Conservation (phyloP, 768 basidiomycete species). For the Suillus paluster region DNA sequence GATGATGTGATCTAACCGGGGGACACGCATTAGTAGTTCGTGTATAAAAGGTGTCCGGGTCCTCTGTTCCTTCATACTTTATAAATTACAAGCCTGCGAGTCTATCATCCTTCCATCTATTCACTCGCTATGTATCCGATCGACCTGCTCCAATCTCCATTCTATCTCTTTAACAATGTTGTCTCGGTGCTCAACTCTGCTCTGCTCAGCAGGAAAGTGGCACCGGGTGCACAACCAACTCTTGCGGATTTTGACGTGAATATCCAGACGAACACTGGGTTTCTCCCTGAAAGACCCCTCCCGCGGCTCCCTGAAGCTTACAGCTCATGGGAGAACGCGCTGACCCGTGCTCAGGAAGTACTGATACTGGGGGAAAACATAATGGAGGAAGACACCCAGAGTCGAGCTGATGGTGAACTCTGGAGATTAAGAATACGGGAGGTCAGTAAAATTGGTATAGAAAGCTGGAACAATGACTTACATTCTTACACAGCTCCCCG, state of each 20-base stretch:
- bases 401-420: constrained; percentile 56
- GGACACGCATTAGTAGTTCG: constrained; percentile 32
- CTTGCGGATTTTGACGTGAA: constrained; percentile 58
- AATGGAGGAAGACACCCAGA: constrained; percentile 49
- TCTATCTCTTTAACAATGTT: constrained; percentile 52
- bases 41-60: constrained; percentile 34
- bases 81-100: constrained; percentile 14
- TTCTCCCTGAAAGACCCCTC: constrained; percentile 75
- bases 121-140: constrained; percentile 29
- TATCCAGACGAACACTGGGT: constrained; percentile 64
- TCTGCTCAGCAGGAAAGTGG: constrained; percentile 35
- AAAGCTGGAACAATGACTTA: constrained; percentile 16
- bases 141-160: constrained; percentile 56
- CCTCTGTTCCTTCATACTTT: not conserved
- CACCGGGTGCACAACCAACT: constrained; percentile 37
- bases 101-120: constrained; percentile 11
- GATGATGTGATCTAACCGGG: constrained; percentile 33
- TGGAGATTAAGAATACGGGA: constrained; percentile 70
- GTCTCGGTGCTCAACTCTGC: constrained; percentile 51
- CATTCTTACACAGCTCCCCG: constrained; percentile 62
- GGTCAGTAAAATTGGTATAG: constrained; percentile 48
- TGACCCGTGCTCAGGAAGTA: constrained; percentile 54
- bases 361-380: constrained; percentile 64
- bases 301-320: constrained; percentile 58
- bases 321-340: constrained; percentile 72